Percentiles rank a stretch among this genome's conserved stretches.
Evolutionary conservation across 1,139 yeast genomes (phyloP).

Genomic region (Candida anutae): DNA sequence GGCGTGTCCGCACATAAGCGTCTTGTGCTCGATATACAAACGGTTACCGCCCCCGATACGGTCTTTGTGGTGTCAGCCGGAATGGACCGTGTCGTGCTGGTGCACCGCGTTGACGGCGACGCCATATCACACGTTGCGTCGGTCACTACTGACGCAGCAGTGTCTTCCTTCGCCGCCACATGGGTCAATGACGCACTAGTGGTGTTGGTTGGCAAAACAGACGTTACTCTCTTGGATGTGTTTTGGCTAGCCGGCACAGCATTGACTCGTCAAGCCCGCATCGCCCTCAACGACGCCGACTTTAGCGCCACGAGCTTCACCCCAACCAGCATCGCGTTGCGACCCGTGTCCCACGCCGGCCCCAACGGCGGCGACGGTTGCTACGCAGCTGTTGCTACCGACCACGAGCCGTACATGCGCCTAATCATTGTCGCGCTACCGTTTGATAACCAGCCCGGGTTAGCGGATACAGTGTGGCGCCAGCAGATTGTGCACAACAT

Average conservation of each 20-base stretch:
- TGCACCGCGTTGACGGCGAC: conserved; percentile 27
- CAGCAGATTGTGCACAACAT: conserved; percentile 49
- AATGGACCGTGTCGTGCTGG: conserved; percentile 46
- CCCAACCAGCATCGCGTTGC: conserved; percentile 39
- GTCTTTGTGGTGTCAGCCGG: conserved; percentile 51
- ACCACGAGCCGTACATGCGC: conserved; percentile 73
- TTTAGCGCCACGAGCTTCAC: conserved; percentile 63
- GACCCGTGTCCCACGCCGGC: too few relatives aligned
- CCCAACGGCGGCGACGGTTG: too few relatives aligned
- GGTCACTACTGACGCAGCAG: conserved; percentile 33
- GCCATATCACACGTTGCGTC: conserved; percentile 38
- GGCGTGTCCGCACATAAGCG: conserved; percentile 22
- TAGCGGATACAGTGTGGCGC: conserved; percentile 15
- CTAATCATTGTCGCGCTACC: conserved; percentile 33
- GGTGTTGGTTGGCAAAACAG: conserved; percentile 50
- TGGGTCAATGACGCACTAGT: conserved; percentile 21
- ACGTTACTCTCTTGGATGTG: conserved; percentile 51
- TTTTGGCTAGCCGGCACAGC: conserved; percentile 20
- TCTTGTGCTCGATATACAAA: conserved; percentile 25
- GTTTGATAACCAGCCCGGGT: too few relatives aligned
- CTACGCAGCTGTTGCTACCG: conserved; percentile 64
- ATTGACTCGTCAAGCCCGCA: too few relatives aligned
- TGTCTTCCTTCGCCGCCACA: conserved; percentile 35
- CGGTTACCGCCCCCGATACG: conserved; percentile 8
- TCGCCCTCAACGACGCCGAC: conserved; percentile 70